Evolutionary conservation across 2,329 filamentous ascomycete species (phyloP).

Genomic region (Fusarium sp.): DNA sequence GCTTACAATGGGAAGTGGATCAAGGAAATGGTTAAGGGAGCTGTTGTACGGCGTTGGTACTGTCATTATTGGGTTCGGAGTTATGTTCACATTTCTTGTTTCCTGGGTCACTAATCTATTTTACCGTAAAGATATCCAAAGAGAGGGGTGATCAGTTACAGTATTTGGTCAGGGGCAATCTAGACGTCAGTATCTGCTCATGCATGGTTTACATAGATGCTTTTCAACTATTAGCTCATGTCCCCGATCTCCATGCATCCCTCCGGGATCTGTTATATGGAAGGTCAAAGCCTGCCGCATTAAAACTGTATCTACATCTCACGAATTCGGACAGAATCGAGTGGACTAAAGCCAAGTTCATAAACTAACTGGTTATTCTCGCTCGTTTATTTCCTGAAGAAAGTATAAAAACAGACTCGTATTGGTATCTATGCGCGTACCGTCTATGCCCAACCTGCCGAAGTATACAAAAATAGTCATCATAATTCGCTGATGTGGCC

Average conservation of each 20-base stretch:
- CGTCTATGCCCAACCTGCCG: constrained; percentile 43
- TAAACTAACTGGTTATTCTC: neutral
- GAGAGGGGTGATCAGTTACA: neutral
- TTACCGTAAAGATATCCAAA: constrained; percentile 20
- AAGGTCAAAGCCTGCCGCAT: neutral
- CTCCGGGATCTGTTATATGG: neutral
- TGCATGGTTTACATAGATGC: constrained; percentile 2
- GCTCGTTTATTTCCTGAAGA: neutral
- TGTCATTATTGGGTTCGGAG: constrained; percentile 19
- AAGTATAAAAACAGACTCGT: constrained; percentile 27
- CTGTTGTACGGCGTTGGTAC: constrained; percentile 30
- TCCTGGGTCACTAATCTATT: neutral
- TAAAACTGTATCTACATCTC: neutral
- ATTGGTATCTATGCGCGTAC: constrained; percentile 48
- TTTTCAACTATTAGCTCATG: constrained; percentile 8
- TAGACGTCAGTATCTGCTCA: constrained; percentile 3
- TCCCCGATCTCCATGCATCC: neutral
- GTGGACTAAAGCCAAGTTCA: neutral
- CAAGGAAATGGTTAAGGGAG: neutral
- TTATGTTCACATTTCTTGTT: constrained; percentile 1
- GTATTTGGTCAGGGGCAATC: neutral
- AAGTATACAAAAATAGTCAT: constrained; percentile 16
- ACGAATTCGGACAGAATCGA: neutral
- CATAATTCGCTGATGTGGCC: constrained; percentile 13
- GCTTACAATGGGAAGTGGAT: neutral